phyloP scores from a whole-genome alignment of 345 rosid genomes.

The Erodium maritimum region DNA sequence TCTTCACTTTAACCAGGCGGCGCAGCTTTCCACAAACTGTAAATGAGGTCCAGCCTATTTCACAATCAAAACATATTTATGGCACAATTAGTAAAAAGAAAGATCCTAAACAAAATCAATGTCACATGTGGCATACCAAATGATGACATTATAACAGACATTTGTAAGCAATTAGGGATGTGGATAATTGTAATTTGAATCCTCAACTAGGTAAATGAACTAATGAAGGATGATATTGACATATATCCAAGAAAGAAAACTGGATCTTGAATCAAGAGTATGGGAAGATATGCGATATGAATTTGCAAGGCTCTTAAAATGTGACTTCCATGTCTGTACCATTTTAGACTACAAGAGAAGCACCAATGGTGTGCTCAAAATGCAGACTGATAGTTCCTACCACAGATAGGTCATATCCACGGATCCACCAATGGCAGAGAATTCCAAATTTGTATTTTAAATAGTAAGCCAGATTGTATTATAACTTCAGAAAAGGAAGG shows the following conservation, averaged over 20 bases:
- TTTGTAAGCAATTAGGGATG: conserved; percentile 1
- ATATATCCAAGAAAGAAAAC: too few species aligned
- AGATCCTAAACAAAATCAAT: conserved; percentile 1
- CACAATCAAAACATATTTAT: neutral
- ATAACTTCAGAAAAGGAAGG: neutral
- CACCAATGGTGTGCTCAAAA: too few species aligned
- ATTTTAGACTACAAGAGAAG: too few species aligned
- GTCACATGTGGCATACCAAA: neutral
- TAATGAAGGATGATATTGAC: too few species aligned
- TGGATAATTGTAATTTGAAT: conserved; percentile 4
- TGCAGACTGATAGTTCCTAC: neutral
- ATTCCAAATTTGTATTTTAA: neutral
- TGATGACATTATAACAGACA: neutral
- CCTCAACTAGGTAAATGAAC: too few species aligned
- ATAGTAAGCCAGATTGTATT: too few species aligned
- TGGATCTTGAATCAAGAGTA: too few species aligned
- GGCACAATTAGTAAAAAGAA: neutral
- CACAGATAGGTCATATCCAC: neutral
- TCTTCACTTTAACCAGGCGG: conserved; percentile 73
- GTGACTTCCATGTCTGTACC: too few species aligned
- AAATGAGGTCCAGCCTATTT: conserved; percentile 88
- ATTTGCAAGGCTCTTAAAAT: neutral
- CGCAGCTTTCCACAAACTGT: conserved; percentile 97
- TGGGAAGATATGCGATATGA: too few species aligned
- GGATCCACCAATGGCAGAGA: neutral